Evolutionary conservation across 2,329 filamentous ascomycete genomes (phyloP).

Genomic region (Phaeosphaeria sp.): DNA sequence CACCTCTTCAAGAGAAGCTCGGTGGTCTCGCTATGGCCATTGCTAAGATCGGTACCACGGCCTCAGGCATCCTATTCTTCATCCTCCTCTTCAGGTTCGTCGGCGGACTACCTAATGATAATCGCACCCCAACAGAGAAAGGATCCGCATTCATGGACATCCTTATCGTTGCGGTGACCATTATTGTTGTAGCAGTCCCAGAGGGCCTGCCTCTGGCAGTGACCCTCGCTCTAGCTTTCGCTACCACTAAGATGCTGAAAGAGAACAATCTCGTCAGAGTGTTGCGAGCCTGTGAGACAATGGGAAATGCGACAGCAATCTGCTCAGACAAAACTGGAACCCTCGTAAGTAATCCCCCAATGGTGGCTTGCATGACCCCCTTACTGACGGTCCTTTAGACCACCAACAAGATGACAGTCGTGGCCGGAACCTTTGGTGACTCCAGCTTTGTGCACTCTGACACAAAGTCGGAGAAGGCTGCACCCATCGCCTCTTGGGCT

Average conservation of each 20-base stretch:
- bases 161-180: slow-evolving; percentile 51
- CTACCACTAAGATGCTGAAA: slow-evolving; percentile 45
- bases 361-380: no score
- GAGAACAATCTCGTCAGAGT: slow-evolving; percentile 46
- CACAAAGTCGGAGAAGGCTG: slow-evolving; percentile 51
- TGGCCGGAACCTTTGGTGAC: slow-evolving; percentile 47
- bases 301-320: slow-evolving; percentile 46
- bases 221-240: slow-evolving; percentile 45
- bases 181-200: slow-evolving; percentile 52
- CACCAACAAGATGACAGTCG: slow-evolving; percentile 52
- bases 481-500: slow-evolving; percentile 50
- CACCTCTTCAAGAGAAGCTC: slow-evolving; percentile 63
- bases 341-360: slow-evolving; percentile 9
- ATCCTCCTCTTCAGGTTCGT: slow-evolving; percentile 50
- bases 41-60: slow-evolving; percentile 57
- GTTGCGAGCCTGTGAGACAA: slow-evolving; percentile 43
- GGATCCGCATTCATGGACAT: slow-evolving; percentile 50
- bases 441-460: slow-evolving; percentile 59
- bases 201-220: slow-evolving; percentile 49
- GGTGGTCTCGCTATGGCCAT: slow-evolving; percentile 60
- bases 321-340: slow-evolving; percentile 48
- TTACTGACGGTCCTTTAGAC: slow-evolving; percentile 23
- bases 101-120: slow-evolving; percentile 36
- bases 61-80: slow-evolving; percentile 47
- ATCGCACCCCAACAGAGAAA: slow-evolving; percentile 32